Base-by-base conservation (phyloP, 2,329 filamentous ascomycete species). In the Cercospora sojina region DNA sequence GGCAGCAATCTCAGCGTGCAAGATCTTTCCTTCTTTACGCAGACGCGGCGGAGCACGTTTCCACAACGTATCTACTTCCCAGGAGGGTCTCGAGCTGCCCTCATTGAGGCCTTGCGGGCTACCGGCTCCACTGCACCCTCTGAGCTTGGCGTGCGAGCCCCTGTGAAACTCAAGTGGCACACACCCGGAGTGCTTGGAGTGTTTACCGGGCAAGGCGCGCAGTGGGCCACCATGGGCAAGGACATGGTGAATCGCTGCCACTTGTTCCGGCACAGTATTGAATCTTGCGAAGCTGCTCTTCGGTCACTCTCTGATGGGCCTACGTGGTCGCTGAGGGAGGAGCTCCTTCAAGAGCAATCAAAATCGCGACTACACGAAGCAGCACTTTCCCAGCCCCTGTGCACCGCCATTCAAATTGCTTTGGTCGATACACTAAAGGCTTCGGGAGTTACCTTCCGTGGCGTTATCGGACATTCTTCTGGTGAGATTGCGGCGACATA, bases 321-420 rank as follows among this genome's bases (percentile, higher is more conserved):
- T 2, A 12, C 32, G 4, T 79, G 75, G 75, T 74, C 76, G 16
- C 68, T 78, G 2, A 29, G 70, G 7, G 67, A 70, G 6, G 74
- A 76, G 62, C 71, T 77, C 53, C 86, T 4, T 84, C 86, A 68
- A 77, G 87, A 5, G 83, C 77, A 0, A 69, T 84, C 3, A 2
- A 64, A 73, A 67, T 75, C 31, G 4, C 68, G 69, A 8, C 51
- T 71, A 25, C 10, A 47, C 23, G 67, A 75, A 53, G 73, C 78
- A 8, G 73, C 72, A 29, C 68, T 86, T 18, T 80, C 82, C 0
- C 85, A 87, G 68, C 83, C 85, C 0, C 72, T 86, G 0, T 86
- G 82, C 59, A 87, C 85, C 0, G 84, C 85, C 0, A 49, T 88
- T 1, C 86, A 88, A 69, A 78, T 88, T 1, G 84, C 78, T 0